Percentiles rank a stretch among this genome's conserved stretches.
phyloP scores from a whole-genome alignment of 1,139 yeast species.

The Candida tropicalis region DNA sequence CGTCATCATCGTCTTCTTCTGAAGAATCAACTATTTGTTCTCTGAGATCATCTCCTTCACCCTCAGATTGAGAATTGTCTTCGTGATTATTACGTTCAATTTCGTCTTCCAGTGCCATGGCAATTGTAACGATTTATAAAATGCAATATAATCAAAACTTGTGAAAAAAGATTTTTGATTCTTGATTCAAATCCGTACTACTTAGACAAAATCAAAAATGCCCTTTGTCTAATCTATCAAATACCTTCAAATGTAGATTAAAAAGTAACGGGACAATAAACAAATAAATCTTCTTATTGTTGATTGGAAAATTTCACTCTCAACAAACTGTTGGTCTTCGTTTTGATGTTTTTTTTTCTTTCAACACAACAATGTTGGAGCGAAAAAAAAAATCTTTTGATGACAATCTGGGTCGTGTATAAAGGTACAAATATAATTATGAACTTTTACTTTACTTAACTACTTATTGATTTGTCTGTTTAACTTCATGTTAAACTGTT shows the following conservation, averaged over 20 bases:
- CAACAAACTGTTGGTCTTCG: no score
- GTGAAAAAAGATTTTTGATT: no score
- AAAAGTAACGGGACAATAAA: no score
- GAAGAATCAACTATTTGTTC: slow-evolving; percentile 55
- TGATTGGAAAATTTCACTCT: no score
- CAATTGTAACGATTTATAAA: no score
- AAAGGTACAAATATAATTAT: no score
- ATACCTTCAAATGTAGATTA: no score
- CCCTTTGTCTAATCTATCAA: neutral
- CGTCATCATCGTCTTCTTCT: slow-evolving; percentile 75
- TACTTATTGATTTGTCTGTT: slow-evolving; percentile 50
- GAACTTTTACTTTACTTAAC: no score
- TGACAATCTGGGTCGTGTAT: neutral
- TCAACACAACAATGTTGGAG: neutral
- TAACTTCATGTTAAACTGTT: slow-evolving; percentile 74
- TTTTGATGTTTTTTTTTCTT: neutral
- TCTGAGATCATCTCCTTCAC: slow-evolving; percentile 44
- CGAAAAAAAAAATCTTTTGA: slow-evolving; percentile 3
- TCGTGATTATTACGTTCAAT: slow-evolving; percentile 37
- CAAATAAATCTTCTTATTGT: no score
- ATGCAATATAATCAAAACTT: no score
- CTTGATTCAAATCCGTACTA: no score
- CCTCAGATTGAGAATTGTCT: slow-evolving; percentile 31
- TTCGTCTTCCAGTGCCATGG: slow-evolving; percentile 23
- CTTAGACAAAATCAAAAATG: neutral